Percentiles rank a stretch among this genome's conserved stretches.
Conservation (phyloP, 2,329 filamentous ascomycete species). For the Keithomyces neogunnii region DNA sequence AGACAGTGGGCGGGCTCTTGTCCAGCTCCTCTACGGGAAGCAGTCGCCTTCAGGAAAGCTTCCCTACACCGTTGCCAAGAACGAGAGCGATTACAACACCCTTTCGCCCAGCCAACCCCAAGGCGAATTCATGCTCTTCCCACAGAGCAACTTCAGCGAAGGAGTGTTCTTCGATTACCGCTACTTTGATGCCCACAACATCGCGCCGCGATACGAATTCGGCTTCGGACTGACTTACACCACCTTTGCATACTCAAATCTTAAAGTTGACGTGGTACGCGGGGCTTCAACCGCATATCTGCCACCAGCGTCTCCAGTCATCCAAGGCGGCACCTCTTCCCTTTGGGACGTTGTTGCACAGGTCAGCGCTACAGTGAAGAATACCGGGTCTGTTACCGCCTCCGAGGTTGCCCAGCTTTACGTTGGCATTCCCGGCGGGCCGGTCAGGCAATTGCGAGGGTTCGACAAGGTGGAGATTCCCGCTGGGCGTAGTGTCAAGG, state of each 20-base stretch:
- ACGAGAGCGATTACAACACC: slow-evolving; percentile 44
- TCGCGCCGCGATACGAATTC: slow-evolving; percentile 43
- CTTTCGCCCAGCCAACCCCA: slow-evolving; percentile 26
- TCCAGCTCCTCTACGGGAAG: slow-evolving; percentile 47
- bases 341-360: slow-evolving; percentile 37
- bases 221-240: slow-evolving; percentile 49
- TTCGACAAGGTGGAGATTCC: too few species aligned
- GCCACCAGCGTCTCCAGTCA: slow-evolving; percentile 27
- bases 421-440: slow-evolving; percentile 28
- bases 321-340: slow-evolving; percentile 34
- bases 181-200: slow-evolving; percentile 38
- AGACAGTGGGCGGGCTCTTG: slow-evolving; percentile 47
- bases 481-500: too few species aligned
- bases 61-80: slow-evolving; percentile 51
- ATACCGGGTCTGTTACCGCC: slow-evolving; percentile 31
- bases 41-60: slow-evolving; percentile 47
- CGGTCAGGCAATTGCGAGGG: too few species aligned
- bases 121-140: slow-evolving; percentile 38
- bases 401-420: slow-evolving; percentile 41
- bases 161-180: slow-evolving; percentile 45
- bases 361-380: slow-evolving; percentile 29
- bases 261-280: slow-evolving; percentile 23
- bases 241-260: slow-evolving; percentile 37
- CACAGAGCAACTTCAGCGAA: slow-evolving; percentile 42
- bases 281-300: slow-evolving; percentile 9